Conservation (phyloP, 306 rosid species). For the Pterocarpus macrocarpus region DNA sequence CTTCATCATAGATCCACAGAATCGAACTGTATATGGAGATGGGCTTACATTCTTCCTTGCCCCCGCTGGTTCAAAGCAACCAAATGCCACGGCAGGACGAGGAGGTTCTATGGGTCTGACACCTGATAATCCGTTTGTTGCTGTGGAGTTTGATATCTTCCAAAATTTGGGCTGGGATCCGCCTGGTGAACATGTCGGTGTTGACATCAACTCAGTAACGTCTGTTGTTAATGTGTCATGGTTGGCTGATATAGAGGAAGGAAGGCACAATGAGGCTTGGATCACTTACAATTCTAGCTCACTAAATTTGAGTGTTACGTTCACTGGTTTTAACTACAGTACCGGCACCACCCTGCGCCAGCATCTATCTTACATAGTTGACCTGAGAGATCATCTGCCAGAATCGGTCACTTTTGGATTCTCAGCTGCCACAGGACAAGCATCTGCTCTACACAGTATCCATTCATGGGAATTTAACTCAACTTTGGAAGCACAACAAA, state of each 20-base stretch:
- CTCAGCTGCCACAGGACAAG: conserved; percentile 48
- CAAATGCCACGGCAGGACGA: background rate
- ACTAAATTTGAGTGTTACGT: conserved; percentile 45
- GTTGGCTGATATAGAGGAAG: conserved; percentile 36
- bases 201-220: conserved; percentile 48
- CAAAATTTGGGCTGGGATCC: conserved; percentile 48
- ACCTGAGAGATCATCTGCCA: conserved; percentile 49
- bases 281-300: conserved; percentile 52
- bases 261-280: conserved; percentile 45
- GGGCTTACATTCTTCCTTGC: conserved; percentile 64
- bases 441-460: background rate
- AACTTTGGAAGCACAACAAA: conserved; percentile 27
- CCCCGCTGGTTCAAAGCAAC: conserved; percentile 29
- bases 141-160: conserved; percentile 63
- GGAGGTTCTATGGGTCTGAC: conserved; percentile 51
- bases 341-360: background rate
- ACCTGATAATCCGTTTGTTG: conserved; percentile 50
- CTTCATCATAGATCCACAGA: conserved; percentile 46
- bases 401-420: conserved; percentile 55
- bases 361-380: conserved; percentile 37
- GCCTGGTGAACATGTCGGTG: conserved; percentile 50
- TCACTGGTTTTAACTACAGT: conserved; percentile 33
- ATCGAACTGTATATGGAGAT: background rate
- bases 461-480: conserved; percentile 48
- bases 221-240: conserved; percentile 50